Evolutionary conservation across 176 grass and related monocot genomes (phyloP), one percentile per base, ranked within the genome.

Genomic region (Phoenix dactylifera): DNA sequence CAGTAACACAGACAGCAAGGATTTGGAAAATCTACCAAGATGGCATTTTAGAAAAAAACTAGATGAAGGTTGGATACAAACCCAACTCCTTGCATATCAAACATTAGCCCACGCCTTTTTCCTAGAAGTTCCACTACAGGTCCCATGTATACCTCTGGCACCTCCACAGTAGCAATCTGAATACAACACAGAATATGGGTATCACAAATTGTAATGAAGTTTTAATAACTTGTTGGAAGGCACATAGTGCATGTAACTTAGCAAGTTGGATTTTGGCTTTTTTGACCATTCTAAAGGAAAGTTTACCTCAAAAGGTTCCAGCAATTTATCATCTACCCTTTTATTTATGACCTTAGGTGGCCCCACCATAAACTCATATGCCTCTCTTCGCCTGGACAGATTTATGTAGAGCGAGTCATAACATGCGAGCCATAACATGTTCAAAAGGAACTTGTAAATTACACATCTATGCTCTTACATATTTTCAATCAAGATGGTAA

Each of bases 321-420:
- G 81, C 50, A 74, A 22, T 60, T 91, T 88, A 57, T 79, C 87
- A 75, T 88, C 66, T 32, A 97, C 69, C 4, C 35, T 77, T 83
- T 97, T 97, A 70, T 91, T 97, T 52, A 97, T 97, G 72, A 97
- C 92, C 72, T 97, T 97, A 50, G 92, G 92, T 54, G 92, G 87
- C 63, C 92, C 92, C 65, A 97, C 89, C 92, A 97, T 97, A 82
- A 97, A 97, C 59, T 97, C 92, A 61, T 76, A 97, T 72, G 87
- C 92, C 87, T 97, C 92, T 65, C 92, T 90, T 80, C 92, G 70
- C 92, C 92, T 97, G 79, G 50, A 78, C 49, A 55, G 73, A 57
- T 62, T 60, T 72, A 56, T 24, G 22, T 15, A 16, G 18, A 63
- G 50, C 16, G 10, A 50, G 18, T 18, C 4, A 49, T 50, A 64